Base-by-base conservation (phyloP, 306 rosid species). In the Fragaria ananassa region DNA sequence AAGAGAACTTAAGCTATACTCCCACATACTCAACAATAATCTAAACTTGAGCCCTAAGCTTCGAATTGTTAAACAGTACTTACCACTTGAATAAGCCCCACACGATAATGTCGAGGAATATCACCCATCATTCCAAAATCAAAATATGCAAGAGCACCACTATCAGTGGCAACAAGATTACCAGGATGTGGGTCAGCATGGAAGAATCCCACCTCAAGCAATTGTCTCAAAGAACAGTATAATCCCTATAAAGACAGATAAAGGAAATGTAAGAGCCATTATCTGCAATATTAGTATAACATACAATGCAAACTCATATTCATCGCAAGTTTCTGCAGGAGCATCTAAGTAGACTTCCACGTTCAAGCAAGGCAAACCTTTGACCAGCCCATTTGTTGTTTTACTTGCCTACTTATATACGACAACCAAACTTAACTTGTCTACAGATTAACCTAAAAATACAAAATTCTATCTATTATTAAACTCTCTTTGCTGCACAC, bases 181-280 rank as follows among this genome's bases (percentile, higher is more conserved):
- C 99, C 99, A 4, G 99, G 99, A 91, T 92, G 99, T 58, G 99
- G 99, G 78, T 92, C 99, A 34, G 99, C 99, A 86, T 95, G 99
- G 82, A 92, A 95, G 80, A 78, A 90, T 41, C 97, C 99, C 72
- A 84, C 92, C 87, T 92, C 99, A 69, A 95, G 97, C 87, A 95
- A 76, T 77, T 95, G 99, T 85, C 96, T 88, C 89, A 95, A 76
- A 74, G 99, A 95, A 92, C 93, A 90, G 79, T 90, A 85, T 66
- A 92, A 72, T 78, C 99, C 99, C 99, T 95, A 84, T 19, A 81
- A 83, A 78, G 75, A 56, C 80, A 83, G 71, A 61, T 45, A 50
- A 74, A 71, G 12, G 77, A 77, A 54, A 76, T 41, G 70, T 54
- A 35, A 68, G 23, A 79, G 31, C 61, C 17, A 56, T 25, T 7